phyloP scores from a whole-genome alignment of 1,284 basidiomycete genomes.

The Malassezia psittaci region DNA sequence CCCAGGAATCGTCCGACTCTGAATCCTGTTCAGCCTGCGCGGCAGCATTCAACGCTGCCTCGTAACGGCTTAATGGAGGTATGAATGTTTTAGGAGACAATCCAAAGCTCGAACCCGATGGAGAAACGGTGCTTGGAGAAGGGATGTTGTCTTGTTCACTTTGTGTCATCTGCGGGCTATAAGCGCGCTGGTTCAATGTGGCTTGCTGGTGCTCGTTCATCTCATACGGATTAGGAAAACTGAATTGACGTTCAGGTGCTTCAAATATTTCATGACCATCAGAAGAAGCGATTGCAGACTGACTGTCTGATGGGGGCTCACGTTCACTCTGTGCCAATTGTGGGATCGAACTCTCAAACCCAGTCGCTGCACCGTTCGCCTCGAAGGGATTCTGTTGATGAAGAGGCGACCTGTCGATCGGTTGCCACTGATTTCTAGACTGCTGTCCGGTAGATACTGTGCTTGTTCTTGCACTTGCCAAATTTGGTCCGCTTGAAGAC shows the following conservation, averaged over 20 bases:
- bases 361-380: neutral
- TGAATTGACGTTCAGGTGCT: neutral
- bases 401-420: neutral
- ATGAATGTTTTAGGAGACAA: no score
- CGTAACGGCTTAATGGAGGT: neutral
- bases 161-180: no score
- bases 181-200: no score
- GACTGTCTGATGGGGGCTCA: neutral
- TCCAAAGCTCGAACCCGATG: no score
- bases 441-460: no score
- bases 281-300: no score
- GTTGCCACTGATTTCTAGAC: no score
- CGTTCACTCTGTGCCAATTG: neutral
- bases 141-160: no score
- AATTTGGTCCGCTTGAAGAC: neutral
- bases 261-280: no score
- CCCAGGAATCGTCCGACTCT: constrained; percentile 1
- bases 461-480: neutral
- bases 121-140: no score
- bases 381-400: neutral
- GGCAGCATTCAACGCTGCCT: neutral
- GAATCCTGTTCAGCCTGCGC: neutral
- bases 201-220: no score
- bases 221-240: constrained; percentile 13
- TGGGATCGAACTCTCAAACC: neutral